phyloP scores from a whole-genome alignment of 257 asterid species.

The Solanum ossicruentum region DNA sequence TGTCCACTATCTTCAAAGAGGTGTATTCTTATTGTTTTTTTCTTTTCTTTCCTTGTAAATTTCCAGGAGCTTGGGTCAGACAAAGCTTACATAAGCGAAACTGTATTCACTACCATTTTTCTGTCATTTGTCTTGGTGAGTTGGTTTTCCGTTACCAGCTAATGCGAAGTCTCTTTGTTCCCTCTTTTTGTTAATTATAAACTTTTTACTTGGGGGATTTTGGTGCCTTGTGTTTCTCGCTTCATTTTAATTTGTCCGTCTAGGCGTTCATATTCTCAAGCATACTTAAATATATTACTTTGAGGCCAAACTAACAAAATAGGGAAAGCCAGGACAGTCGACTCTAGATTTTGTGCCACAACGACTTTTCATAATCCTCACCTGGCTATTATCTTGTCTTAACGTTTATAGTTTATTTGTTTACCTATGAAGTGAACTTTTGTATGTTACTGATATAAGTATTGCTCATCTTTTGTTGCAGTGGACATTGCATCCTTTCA shows the following conservation, averaged over 20 bases:
- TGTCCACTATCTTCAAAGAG: not conserved
- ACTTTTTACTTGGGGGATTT: not conserved
- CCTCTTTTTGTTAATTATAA: not conserved
- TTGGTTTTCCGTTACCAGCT: not conserved
- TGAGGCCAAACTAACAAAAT: not conserved
- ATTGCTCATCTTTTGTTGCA: slow-evolving; percentile 25
- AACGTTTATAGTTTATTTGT: not conserved
- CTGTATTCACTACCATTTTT: slow-evolving; percentile 64
- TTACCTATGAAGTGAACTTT: not conserved
- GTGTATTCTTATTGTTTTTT: not conserved
- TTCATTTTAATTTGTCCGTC: not conserved
- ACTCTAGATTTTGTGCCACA: not conserved
- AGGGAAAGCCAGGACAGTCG: not conserved
- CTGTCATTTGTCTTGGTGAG: slow-evolving; percentile 77
- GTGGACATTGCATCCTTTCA: slow-evolving; percentile 99
- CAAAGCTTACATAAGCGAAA: slow-evolving; percentile 81
- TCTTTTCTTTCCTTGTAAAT: slow-evolving; percentile 5
- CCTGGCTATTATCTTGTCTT: not conserved
- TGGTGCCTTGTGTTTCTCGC: not conserved
- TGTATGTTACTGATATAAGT: not conserved
- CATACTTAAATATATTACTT: not conserved
- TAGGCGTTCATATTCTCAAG: not conserved
- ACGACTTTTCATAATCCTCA: not conserved
- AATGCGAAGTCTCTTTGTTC: not conserved
- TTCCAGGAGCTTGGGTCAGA: slow-evolving; percentile 85